Conservation (phyloP, 306 rosid genomes). For the Quercus parvula region DNA sequence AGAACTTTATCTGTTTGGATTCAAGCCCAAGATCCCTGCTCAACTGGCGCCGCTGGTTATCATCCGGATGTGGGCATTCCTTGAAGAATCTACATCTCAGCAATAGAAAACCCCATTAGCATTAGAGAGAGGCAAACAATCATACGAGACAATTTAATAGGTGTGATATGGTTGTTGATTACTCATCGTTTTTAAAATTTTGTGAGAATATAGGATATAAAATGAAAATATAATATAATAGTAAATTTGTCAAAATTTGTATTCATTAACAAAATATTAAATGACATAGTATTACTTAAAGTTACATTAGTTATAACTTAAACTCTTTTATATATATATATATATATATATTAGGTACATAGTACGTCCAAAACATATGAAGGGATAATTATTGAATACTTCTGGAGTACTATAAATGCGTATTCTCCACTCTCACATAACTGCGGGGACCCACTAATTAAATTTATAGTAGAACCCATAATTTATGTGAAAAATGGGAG, state of each 20-base stretch:
- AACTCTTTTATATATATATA: not conserved
- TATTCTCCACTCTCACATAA: no score
- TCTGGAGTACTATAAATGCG: no score
- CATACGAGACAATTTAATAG: not conserved
- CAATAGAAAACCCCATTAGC: not conserved
- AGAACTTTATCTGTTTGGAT: constrained; percentile 50
- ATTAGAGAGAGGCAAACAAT: not conserved
- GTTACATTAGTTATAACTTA: not conserved
- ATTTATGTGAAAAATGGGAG: no score
- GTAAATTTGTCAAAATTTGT: no score
- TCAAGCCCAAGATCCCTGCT: constrained; percentile 45
- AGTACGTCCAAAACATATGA: not conserved
- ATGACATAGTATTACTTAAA: no score
- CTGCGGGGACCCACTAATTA: no score
- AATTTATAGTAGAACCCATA: no score
- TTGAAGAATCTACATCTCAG: constrained; percentile 38
- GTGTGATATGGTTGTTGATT: no score
- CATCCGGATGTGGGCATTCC: constrained; percentile 49
- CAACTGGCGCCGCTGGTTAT: constrained; percentile 36
- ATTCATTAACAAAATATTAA: no score
- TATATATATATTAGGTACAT: not conserved
- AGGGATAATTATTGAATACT: not conserved
- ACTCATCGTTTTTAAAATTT: no score
- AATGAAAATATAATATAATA: no score
- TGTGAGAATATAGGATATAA: no score